phyloP scores from a whole-genome alignment of 345 rosid genomes.

The Brassica carinata region DNA sequence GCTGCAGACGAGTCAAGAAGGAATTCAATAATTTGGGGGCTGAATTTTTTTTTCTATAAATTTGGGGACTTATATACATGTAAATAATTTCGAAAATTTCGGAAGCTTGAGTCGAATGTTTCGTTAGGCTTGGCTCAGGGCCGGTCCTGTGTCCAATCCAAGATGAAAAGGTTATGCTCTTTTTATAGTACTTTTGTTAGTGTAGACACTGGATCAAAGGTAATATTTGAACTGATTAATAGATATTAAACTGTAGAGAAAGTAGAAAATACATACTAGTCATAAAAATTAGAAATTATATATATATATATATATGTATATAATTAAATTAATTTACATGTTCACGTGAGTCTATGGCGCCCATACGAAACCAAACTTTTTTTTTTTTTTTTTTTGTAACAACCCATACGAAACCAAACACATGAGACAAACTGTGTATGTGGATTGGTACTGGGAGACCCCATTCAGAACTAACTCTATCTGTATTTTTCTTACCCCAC shows the following conservation, averaged over 20 bases:
- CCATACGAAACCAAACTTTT: constrained; percentile 40
- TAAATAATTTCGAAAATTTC: too few species aligned
- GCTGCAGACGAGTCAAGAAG: too few species aligned
- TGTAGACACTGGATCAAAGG: neutral
- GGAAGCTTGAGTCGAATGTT: too few species aligned
- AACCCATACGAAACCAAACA: constrained; percentile 40
- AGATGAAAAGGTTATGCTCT: neutral
- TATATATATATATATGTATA: neutral
- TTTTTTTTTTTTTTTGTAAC: too few species aligned
- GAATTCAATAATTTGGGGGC: too few species aligned
- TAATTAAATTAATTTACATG: constrained; percentile 23
- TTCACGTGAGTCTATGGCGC: constrained; percentile 45
- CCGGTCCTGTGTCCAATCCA: too few species aligned
- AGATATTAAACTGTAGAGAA: neutral
- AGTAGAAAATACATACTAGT: neutral
- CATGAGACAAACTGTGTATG: constrained; percentile 41
- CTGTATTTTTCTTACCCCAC: constrained; percentile 38
- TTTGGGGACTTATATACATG: too few species aligned
- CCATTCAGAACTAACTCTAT: constrained; percentile 39
- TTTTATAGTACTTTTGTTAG: neutral
- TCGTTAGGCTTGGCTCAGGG: too few species aligned
- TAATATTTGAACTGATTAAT: neutral
- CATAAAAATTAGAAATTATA: neutral
- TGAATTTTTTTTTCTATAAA: too few species aligned
- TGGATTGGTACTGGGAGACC: constrained; percentile 40